These are phyloP conservation scores for Auricularia cornea DNA, from an alignment of 768 basidiomycete species.

Conservation along the genomic window DNA sequence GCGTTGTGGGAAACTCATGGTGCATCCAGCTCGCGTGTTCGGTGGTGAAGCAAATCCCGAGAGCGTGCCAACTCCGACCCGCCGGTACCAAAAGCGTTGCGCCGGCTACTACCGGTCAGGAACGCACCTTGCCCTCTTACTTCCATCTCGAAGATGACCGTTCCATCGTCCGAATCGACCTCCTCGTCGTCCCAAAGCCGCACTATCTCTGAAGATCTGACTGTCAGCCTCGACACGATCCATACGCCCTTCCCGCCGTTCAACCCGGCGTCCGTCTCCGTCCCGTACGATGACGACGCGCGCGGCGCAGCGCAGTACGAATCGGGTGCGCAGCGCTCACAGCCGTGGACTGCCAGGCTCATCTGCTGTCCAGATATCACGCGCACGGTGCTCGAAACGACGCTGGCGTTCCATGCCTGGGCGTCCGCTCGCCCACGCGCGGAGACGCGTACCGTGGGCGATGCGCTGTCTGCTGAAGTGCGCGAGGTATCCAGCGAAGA, in stretches of 20 bases:
- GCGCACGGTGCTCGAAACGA: conserved; percentile 24
- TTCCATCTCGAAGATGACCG: no score
- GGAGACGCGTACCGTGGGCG: conserved; percentile 22
- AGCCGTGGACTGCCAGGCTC: neutral
- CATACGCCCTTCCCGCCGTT: neutral
- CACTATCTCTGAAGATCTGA: no score
- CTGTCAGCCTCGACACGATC: neutral
- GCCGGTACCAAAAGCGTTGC: no score
- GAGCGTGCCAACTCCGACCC: no score
- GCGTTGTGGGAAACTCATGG: no score
- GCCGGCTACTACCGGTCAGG: no score
- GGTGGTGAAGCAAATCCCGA: no score
- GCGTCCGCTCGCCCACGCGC: conserved; percentile 25
- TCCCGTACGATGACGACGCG: neutral
- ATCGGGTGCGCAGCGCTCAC: neutral
- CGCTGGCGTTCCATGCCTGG: conserved; percentile 31
- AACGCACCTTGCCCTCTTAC: no score
- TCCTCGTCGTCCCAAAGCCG: no score
- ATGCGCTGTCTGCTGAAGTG: conserved; percentile 22
- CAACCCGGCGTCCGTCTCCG: neutral
- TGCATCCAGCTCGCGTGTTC: no score
- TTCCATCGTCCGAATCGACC: no score
- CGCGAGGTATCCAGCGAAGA: conserved; percentile 20
- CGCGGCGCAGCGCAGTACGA: neutral
- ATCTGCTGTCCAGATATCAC: conserved; percentile 24